Evolutionary conservation across 2,329 filamentous ascomycete species (phyloP).

Genomic region (Corniculantispora saksenae): DNA sequence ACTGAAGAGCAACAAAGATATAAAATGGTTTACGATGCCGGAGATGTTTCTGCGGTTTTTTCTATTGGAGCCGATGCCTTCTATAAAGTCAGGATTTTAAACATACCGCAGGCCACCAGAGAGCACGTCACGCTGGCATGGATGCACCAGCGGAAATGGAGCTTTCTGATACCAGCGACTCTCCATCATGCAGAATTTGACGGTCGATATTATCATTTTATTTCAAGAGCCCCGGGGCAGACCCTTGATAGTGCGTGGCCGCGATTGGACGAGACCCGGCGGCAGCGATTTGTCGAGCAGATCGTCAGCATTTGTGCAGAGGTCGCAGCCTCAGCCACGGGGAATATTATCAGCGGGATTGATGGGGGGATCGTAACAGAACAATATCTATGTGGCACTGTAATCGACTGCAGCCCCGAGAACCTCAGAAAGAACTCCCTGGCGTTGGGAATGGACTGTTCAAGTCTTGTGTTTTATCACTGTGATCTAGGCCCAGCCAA

Average conservation of each 20-base stretch:
- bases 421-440: neutral
- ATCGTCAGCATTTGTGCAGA: slow-evolving; percentile 22
- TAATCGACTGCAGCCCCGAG: neutral
- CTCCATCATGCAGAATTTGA: slow-evolving; percentile 26
- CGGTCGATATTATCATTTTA: slow-evolving; percentile 29
- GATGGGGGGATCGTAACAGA: slow-evolving; percentile 21
- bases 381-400: slow-evolving; percentile 13
- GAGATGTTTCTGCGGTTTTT: slow-evolving; percentile 22
- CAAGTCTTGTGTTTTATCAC: slow-evolving; percentile 27
- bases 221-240: slow-evolving; percentile 27
- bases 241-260: slow-evolving; percentile 28
- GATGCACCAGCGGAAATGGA: slow-evolving; percentile 17
- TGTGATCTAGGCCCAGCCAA: slow-evolving; percentile 33
- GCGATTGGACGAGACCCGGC: slow-evolving; percentile 25
- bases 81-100: slow-evolving; percentile 22
- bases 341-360: slow-evolving; percentile 21
- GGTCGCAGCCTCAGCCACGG: slow-evolving; percentile 12
- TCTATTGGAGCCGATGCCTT: slow-evolving; percentile 24
- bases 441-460: slow-evolving; percentile 28
- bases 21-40: slow-evolving; percentile 20
- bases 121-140: slow-evolving; percentile 24
- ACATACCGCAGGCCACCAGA: slow-evolving; percentile 13
- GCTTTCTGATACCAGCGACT: slow-evolving; percentile 23
- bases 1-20: neutral
- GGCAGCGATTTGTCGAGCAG: slow-evolving; percentile 24